phyloP scores from a whole-genome alignment of 202 grass and related monocot genomes.

The Elaeis oleifera region DNA sequence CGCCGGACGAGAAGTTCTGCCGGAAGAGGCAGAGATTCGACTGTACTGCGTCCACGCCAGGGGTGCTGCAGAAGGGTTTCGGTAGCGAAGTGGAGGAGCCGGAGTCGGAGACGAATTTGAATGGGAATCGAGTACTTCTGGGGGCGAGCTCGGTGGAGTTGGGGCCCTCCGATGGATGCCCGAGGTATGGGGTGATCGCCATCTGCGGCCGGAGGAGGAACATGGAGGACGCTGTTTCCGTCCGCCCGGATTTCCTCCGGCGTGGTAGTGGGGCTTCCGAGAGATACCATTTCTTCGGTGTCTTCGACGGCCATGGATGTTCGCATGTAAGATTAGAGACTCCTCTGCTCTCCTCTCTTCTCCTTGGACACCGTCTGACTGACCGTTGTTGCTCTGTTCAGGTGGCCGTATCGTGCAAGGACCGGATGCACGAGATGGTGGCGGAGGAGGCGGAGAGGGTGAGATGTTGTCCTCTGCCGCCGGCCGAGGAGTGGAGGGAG shows the following conservation, averaged over 20 bases:
- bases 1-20: not conserved
- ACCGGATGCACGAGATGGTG: conserved; percentile 79
- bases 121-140: not conserved
- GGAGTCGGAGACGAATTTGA: too few species aligned
- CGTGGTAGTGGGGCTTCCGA: not conserved
- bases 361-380: not conserved
- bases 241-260: conserved; percentile 34
- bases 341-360: not conserved
- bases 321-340: conserved; percentile 49
- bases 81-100: conserved; percentile 8
- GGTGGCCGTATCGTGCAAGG: conserved; percentile 54
- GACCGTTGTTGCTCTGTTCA: conserved; percentile 20
- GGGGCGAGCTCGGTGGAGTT: not conserved
- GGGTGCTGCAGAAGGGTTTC: not conserved
- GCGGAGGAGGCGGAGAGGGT: conserved; percentile 28
- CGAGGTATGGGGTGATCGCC: conserved; percentile 41
- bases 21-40: conserved; percentile 35
- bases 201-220: conserved; percentile 73
- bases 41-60: too few species aligned
- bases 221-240: conserved; percentile 71
- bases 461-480: not conserved
- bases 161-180: not conserved
- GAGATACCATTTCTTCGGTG: conserved; percentile 66
- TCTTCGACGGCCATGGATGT: conserved; percentile 88
- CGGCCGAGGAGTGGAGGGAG: conserved; percentile 26